A percentile compares a stretch with the other conserved stretches of the same genome.
Conservation (phyloP, 2,329 filamentous ascomycete species). For the Apiospora malaysiana region DNA sequence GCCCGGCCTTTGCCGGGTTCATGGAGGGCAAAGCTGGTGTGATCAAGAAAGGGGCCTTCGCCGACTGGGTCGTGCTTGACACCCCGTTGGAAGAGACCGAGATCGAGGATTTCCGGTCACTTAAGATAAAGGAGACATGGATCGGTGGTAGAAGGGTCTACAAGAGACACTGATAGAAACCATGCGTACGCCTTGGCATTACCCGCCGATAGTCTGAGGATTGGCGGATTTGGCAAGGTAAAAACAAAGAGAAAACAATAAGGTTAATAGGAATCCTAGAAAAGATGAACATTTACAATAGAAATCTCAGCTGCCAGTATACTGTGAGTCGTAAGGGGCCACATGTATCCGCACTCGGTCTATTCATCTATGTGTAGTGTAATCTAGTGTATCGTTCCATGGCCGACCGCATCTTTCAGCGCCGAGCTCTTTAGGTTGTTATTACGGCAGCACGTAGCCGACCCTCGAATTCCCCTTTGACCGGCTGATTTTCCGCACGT, state of each 20-base stretch:
- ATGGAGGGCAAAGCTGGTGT: slow-evolving; percentile 63
- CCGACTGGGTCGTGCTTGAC: slow-evolving; percentile 76
- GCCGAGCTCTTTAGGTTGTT: too few species aligned
- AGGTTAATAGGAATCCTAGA: not conserved
- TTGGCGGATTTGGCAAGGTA: not conserved
- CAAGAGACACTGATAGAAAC: slow-evolving; percentile 31
- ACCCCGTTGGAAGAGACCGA: slow-evolving; percentile 56
- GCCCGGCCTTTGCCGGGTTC: slow-evolving; percentile 64
- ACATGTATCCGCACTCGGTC: not conserved
- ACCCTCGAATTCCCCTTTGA: slow-evolving; percentile 68
- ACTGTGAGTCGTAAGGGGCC: not conserved
- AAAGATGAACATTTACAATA: not conserved
- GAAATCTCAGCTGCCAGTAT: not conserved
- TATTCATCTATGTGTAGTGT: not conserved
- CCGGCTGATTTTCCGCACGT: slow-evolving; percentile 70
- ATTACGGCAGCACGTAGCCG: slow-evolving; percentile 44
- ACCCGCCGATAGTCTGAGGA: not conserved
- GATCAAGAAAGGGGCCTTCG: slow-evolving; percentile 65
- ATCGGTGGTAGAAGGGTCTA: slow-evolving; percentile 63
- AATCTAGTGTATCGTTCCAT: not conserved
- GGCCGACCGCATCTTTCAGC: not conserved
- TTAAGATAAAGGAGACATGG: slow-evolving; percentile 71
- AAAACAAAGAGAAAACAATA: not conserved
- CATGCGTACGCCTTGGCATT: too few species aligned
- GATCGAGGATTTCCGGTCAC: slow-evolving; percentile 56